Conservation (phyloP, 2,329 filamentous ascomycete genomes). For the Gaeumannomyces sp. region DNA sequence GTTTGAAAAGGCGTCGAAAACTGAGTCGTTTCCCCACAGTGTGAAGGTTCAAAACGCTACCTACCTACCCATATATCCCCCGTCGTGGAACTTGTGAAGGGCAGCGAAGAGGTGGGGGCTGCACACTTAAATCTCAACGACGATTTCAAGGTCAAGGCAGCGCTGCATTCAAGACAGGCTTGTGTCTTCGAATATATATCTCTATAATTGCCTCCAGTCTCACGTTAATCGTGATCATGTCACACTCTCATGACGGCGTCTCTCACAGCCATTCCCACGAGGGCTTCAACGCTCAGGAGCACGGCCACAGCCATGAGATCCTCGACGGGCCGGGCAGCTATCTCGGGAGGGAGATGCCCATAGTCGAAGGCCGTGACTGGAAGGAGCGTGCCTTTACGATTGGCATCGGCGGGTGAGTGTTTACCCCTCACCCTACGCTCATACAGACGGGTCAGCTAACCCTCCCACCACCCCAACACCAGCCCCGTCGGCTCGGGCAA, state of each 20-base stretch:
- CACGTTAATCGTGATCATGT: neutral
- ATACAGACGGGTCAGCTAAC: neutral
- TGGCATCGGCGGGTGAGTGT: slow-evolving; percentile 86
- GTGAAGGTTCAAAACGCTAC: no score
- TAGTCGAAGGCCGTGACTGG: slow-evolving; percentile 84
- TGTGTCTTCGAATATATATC: neutral
- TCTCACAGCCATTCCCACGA: slow-evolving; percentile 48
- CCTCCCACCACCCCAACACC: slow-evolving; percentile 2
- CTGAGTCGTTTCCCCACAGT: no score
- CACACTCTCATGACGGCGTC: slow-evolving; percentile 43
- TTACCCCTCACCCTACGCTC: neutral
- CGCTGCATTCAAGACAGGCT: no score
- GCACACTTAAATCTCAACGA: no score
- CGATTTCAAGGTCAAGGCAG: no score
- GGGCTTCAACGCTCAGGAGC: slow-evolving; percentile 55
- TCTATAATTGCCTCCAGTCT: neutral
- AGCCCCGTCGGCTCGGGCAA: slow-evolving; percentile 96
- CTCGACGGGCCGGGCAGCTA: slow-evolving; percentile 90
- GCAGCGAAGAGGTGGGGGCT: no score
- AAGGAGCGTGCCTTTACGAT: slow-evolving; percentile 86
- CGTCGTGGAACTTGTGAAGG: no score
- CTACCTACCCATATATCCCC: no score
- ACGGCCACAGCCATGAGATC: slow-evolving; percentile 94
- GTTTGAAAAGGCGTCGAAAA: no score
- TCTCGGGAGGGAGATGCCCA: slow-evolving; percentile 84